These are phyloP conservation scores for Monosporascus cannonballus DNA, from an alignment of 2,329 filamentous ascomycete genomes.

Conservation along the genomic window DNA sequence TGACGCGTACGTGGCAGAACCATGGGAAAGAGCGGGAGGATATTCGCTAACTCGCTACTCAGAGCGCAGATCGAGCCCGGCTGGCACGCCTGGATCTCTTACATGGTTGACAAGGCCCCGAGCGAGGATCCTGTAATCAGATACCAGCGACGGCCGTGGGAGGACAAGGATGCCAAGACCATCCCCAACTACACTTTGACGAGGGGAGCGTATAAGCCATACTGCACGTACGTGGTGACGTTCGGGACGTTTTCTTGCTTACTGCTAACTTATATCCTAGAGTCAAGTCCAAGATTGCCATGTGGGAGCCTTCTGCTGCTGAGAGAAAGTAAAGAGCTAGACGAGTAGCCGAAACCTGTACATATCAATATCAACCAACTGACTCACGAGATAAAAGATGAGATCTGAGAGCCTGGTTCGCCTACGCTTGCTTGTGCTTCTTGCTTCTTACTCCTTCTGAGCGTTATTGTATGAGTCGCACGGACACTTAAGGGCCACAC, in stretches of 20 bases:
- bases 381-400: too few relatives aligned
- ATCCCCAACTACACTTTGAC: slow-evolving; percentile 69
- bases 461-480: too few relatives aligned
- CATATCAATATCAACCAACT: slow-evolving; percentile 3
- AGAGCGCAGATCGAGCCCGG: slow-evolving; percentile 85
- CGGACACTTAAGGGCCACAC: too few relatives aligned
- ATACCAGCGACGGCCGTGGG: slow-evolving; percentile 65
- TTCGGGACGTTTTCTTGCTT: background rate
- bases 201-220: slow-evolving; percentile 81
- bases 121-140: slow-evolving; percentile 67
- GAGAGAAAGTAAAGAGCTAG: slow-evolving; percentile 18
- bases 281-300: slow-evolving; percentile 45
- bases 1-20: slow-evolving; percentile 53
- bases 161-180: slow-evolving; percentile 60
- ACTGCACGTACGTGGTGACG: slow-evolving; percentile 75
- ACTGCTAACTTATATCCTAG: slow-evolving; percentile 28
- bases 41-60: slow-evolving; percentile 9
- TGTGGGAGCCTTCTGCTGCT: slow-evolving; percentile 42
- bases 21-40: background rate
- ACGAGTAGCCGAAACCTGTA: slow-evolving; percentile 5
- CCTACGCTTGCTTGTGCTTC: too few relatives aligned
- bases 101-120: slow-evolving; percentile 83
- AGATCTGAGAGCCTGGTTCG: too few relatives aligned
- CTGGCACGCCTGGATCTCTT: slow-evolving; percentile 98
- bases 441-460: too few relatives aligned